phyloP scores from a whole-genome alignment of 306 rosid genomes.

The Citrullus amarus region DNA sequence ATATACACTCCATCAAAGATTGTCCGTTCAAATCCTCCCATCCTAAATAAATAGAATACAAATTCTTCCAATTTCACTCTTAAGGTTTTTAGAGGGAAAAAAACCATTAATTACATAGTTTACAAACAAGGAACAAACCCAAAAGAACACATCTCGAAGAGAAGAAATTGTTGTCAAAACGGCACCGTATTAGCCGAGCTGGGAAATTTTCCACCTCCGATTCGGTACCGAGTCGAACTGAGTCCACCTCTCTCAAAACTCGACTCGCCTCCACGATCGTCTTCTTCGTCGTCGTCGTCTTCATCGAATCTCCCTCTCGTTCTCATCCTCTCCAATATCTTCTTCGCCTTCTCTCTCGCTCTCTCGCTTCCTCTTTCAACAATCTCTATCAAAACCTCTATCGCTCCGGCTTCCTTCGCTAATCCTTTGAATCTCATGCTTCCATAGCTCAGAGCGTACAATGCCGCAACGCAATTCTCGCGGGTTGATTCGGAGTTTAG shows the following conservation, averaged over 20 bases:
- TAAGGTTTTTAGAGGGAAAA: not conserved
- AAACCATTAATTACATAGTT: not conserved
- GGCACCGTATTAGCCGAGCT: not conserved
- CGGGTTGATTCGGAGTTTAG: constrained; percentile 50
- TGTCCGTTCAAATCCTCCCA: no score
- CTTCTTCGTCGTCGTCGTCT: not conserved
- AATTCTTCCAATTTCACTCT: not conserved
- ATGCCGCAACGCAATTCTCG: constrained; percentile 79
- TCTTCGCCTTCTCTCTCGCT: constrained; percentile 66
- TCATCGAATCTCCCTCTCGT: not conserved
- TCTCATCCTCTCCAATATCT: constrained; percentile 53
- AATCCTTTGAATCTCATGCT: constrained; percentile 71
- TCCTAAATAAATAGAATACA: not conserved
- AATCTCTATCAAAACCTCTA: constrained; percentile 55
- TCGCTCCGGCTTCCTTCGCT: constrained; percentile 70
- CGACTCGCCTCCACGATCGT: not conserved
- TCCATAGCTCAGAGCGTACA: constrained; percentile 68
- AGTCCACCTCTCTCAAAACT: constrained; percentile 1
- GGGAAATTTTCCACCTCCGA: not conserved
- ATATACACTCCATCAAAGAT: no score
- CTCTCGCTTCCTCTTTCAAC: constrained; percentile 70
- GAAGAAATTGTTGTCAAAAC: not conserved
- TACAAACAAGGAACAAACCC: not conserved
- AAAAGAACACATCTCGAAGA: not conserved
- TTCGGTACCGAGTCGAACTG: not conserved